Evolutionary conservation across 1,284 basidiomycete genomes (phyloP).

Genomic region (Schizophyllum amplum): DNA sequence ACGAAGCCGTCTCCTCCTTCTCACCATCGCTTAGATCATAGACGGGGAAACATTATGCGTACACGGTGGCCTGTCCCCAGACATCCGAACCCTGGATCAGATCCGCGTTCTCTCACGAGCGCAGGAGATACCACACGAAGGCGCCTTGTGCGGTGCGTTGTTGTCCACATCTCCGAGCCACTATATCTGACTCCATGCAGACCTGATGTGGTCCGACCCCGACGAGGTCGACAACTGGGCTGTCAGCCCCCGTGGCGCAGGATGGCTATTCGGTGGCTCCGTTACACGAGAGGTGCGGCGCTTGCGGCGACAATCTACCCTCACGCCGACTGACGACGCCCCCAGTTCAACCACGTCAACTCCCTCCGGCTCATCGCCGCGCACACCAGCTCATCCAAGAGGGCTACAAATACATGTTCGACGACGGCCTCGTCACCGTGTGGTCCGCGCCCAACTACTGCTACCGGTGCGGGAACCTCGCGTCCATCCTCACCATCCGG

Average conservation of each 20-base stretch:
- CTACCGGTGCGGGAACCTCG: slow-evolving; percentile 75
- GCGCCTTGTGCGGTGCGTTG: slow-evolving; percentile 85
- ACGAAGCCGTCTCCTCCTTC: not conserved
- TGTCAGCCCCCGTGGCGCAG: slow-evolving; percentile 89
- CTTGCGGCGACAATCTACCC: not conserved
- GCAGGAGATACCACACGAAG: slow-evolving; percentile 95
- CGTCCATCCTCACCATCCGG: slow-evolving; percentile 65
- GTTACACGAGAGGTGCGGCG: slow-evolving; percentile 75
- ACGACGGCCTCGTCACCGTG: slow-evolving; percentile 89
- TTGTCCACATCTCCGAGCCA: slow-evolving; percentile 1
- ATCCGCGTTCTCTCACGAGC: slow-evolving; percentile 86
- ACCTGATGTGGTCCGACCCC: slow-evolving; percentile 97
- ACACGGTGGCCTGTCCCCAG: slow-evolving; percentile 88
- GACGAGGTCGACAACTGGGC: slow-evolving; percentile 96
- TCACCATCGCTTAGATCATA: slow-evolving; percentile 59
- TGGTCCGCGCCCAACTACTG: slow-evolving; percentile 98
- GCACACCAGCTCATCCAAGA: slow-evolving; percentile 96
- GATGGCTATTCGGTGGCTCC: slow-evolving; percentile 88
- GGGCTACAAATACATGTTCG: slow-evolving; percentile 98
- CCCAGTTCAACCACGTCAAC: slow-evolving; percentile 89
- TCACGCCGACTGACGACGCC: too few relatives aligned
- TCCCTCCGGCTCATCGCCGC: slow-evolving; percentile 78
- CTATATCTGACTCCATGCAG: slow-evolving; percentile 28
- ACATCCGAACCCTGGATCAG: slow-evolving; percentile 88
- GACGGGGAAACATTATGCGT: slow-evolving; percentile 89